Percentiles rank a stretch among this genome's conserved stretches.
Evolutionary conservation across 2,329 filamentous ascomycete genomes (phyloP).

Genomic region (Penicillium sp.): DNA sequence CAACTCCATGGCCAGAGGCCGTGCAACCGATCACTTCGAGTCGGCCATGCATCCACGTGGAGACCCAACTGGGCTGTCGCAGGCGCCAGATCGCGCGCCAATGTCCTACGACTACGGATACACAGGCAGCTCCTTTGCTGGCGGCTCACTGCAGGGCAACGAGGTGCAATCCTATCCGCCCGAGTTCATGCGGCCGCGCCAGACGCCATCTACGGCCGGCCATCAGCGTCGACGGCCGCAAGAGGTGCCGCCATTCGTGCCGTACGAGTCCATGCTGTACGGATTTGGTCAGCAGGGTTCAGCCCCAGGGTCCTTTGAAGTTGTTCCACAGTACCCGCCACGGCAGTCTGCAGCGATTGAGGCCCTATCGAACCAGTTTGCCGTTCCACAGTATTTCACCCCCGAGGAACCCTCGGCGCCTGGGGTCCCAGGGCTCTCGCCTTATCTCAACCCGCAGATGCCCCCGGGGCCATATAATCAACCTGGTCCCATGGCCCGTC

Average conservation of each 20-base stretch:
- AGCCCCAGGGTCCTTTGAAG: slow-evolving; percentile 71
- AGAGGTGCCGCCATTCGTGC: slow-evolving; percentile 51
- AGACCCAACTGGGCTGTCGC: slow-evolving; percentile 39
- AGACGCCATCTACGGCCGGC: slow-evolving; percentile 30
- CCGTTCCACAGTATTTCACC: slow-evolving; percentile 75
- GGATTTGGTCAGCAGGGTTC: slow-evolving; percentile 68
- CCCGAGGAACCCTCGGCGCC: slow-evolving; percentile 67
- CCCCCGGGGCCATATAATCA: slow-evolving; percentile 66
- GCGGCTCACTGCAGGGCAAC: slow-evolving; percentile 50
- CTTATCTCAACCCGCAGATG: slow-evolving; percentile 68
- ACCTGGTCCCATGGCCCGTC: slow-evolving; percentile 60
- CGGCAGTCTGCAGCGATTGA: slow-evolving; percentile 78
- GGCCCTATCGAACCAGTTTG: slow-evolving; percentile 71
- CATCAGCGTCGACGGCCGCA: slow-evolving; percentile 58
- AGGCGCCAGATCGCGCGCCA: slow-evolving; percentile 40
- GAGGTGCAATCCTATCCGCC: slow-evolving; percentile 67
- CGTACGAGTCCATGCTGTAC: slow-evolving; percentile 75
- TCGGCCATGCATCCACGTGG: slow-evolving; percentile 40
- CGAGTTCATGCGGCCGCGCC: slow-evolving; percentile 61
- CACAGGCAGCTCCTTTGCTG: slow-evolving; percentile 56
- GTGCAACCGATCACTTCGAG: slow-evolving; percentile 49
- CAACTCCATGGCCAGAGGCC: slow-evolving; percentile 54
- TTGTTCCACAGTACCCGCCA: slow-evolving; percentile 73
- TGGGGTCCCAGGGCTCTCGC: slow-evolving; percentile 60
- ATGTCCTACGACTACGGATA: slow-evolving; percentile 57